These are phyloP conservation scores for Verticillium isaacii DNA, from an alignment of 2,329 filamentous ascomycete species.

Conservation along the genomic window DNA sequence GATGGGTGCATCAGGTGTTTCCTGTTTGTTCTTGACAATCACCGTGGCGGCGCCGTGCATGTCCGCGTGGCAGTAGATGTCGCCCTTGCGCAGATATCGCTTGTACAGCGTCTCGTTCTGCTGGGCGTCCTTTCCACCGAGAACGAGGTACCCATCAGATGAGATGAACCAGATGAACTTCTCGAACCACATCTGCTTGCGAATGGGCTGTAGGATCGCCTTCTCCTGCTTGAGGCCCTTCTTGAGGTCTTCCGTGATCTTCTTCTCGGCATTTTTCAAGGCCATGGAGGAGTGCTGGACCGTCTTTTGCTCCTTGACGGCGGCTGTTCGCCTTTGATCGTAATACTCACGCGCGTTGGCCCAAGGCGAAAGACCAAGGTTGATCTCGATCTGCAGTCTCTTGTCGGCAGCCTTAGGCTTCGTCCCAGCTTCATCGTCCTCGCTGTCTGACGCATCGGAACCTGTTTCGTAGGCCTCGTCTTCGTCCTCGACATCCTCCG, in stretches of 20 bases:
- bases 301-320: constrained; percentile 83
- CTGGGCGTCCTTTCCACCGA: constrained; percentile 81
- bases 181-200: constrained; percentile 90
- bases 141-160: constrained; percentile 87
- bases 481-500: constrained; percentile 61
- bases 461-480: constrained; percentile 61
- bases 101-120: constrained; percentile 93
- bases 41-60: constrained; percentile 78
- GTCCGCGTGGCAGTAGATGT: constrained; percentile 89
- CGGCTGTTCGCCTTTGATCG: constrained; percentile 79
- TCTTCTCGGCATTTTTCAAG: constrained; percentile 83
- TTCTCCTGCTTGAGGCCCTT: constrained; percentile 91
- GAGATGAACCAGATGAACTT: constrained; percentile 96
- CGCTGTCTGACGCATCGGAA: constrained; percentile 56
- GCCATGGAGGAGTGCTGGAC: constrained; percentile 75
- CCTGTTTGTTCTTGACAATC: constrained; percentile 82
- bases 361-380: constrained; percentile 78
- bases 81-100: constrained; percentile 78
- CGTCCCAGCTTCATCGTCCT: constrained; percentile 27
- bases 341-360: constrained; percentile 90
- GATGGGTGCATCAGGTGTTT: constrained; percentile 76
- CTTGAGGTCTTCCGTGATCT: constrained; percentile 80
- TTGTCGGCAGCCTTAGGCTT: constrained; percentile 37
- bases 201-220: constrained; percentile 74
- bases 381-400: constrained; percentile 72